Evolutionary conservation across 306 rosid species (phyloP).

Genomic region (Trifolium pratense): DNA sequence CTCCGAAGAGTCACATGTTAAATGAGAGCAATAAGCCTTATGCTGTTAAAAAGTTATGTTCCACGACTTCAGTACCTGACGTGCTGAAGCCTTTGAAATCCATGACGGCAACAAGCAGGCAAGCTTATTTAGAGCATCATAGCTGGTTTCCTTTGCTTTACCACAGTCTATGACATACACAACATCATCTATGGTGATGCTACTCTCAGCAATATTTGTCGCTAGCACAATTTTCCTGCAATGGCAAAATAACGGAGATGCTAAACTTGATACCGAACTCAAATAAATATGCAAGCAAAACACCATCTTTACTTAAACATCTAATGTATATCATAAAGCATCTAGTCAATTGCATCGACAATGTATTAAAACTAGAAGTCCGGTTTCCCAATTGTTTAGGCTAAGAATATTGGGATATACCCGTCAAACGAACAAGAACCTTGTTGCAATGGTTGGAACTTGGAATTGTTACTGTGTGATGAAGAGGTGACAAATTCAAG

Average conservation of each 20-base stretch:
- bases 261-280: conserved; percentile 29
- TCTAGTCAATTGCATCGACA: background rate
- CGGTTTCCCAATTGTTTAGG: conserved; percentile 22
- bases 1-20: conserved; percentile 23
- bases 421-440: conserved; percentile 5
- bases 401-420: background rate
- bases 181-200: conserved; percentile 97
- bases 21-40: conserved; percentile 25
- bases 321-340: background rate
- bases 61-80: conserved; percentile 68
- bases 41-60: conserved; percentile 13
- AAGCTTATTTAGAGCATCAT: conserved; percentile 94
- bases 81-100: conserved; percentile 98
- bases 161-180: conserved; percentile 96
- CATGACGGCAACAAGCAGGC: conserved; percentile 94
- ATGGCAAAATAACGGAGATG: conserved; percentile 32
- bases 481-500: background rate
- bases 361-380: conserved; percentile 14
- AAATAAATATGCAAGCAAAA: conserved; percentile 16
- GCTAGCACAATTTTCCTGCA: conserved; percentile 96
- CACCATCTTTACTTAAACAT: background rate
- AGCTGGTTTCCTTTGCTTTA: conserved; percentile 98
- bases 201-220: conserved; percentile 98
- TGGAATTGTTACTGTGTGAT: background rate
- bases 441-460: background rate